phyloP scores from a whole-genome alignment of 208 protist genomes.

The Tritrichomonas musculus region DNA sequence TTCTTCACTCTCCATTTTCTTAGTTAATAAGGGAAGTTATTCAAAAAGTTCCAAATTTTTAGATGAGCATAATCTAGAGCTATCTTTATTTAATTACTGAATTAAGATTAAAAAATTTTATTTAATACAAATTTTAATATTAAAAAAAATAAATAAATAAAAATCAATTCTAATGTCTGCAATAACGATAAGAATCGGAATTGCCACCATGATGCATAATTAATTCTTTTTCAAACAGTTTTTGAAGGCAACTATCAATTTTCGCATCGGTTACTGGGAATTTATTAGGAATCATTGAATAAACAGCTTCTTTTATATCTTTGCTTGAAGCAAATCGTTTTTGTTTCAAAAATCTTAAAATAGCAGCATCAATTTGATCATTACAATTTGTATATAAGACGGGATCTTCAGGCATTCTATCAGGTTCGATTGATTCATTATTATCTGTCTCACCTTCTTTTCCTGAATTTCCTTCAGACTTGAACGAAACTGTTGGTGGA shows the following conservation, averaged over 20 bases:
- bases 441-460: no score
- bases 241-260: not conserved
- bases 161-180: not conserved
- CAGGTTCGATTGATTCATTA: not conserved
- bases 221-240: not conserved
- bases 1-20: no score
- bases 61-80: no score
- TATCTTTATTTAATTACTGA: no score
- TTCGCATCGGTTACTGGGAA: not conserved
- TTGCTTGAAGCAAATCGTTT: not conserved
- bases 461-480: no score
- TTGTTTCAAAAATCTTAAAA: not conserved
- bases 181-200: not conserved
- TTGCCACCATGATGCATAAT: conserved; percentile 7
- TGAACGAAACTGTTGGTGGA: not conserved
- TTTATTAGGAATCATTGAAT: not conserved
- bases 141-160: not conserved
- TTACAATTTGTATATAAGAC: not conserved
- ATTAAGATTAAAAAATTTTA: no score
- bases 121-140: no score
- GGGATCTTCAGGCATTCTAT: not conserved
- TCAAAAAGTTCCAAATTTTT: no score
- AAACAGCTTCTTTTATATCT: not conserved
- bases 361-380: not conserved
- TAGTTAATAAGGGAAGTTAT: no score